Base-by-base conservation (phyloP, 495 filamentous ascomycete genomes). In the Aspergillus biplanus region DNA sequence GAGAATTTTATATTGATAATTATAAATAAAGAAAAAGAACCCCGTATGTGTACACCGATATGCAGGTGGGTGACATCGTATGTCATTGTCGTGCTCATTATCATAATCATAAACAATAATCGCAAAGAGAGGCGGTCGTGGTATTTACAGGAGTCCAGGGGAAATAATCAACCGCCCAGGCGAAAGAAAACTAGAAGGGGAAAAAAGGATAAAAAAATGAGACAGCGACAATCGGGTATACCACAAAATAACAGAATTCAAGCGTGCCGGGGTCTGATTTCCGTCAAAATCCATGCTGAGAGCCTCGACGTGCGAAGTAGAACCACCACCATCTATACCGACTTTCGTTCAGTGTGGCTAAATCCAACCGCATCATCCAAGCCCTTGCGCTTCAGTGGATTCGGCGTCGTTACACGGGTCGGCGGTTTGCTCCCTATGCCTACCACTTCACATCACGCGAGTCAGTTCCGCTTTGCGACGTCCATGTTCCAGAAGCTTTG, bases 351-450 rank as follows among this genome's bases (percentile, higher is more conserved):
- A 39, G 35, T 39, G 16, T 33, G 50, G 18, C 39, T 52, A 34
- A 35, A 61, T 11, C 55, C 53, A 46, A 52, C 57, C 49, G 46
- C 35, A 50, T 69, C 71, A 46, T 73, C 69, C 15, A 65, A 62
- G 6, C 73, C 71, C 63, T 77, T 77, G 44, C 75, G 73, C 48
- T 77, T 77, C 33, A 75, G 35, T 50, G 75, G 75, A 61, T 74
- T 75, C 39, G 63, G 58, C 34, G 63, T 53, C 11, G 58, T 44
- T 31, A 48, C 33, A 33, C 56, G 33, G n/a, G 50, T 54, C 46
- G 64, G 60, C 39, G 63, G 55, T n/a, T 49, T 61, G 1, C 58
- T 61, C 52, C 58, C 66, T 33, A 62, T 49, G 66, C 57, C 75
- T 77, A 77, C 73, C 73, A 74, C 59, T 58, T 49, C 66, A 68